Conservation (phyloP, 495 filamentous ascomycete genomes). For the Aspergillus hancockii region DNA sequence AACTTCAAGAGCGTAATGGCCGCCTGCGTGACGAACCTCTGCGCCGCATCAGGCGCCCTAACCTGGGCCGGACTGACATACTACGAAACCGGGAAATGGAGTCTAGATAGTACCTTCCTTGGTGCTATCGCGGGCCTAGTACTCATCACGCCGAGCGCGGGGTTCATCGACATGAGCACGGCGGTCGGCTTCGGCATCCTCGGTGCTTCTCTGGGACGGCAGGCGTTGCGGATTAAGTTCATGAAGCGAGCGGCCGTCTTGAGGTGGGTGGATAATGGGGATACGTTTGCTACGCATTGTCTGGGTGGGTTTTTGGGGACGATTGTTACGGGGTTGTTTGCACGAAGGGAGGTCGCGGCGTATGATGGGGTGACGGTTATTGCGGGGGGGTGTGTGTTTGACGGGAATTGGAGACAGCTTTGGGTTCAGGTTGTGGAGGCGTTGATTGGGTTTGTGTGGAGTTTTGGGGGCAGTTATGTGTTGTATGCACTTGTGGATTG, state of each 20-base stretch:
- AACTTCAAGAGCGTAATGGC: conserved; percentile 52
- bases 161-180: conserved; percentile 46
- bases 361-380: conserved; percentile 44
- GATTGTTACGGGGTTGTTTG: conserved; percentile 39
- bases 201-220: conserved; percentile 43
- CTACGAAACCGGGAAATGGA: conserved; percentile 47
- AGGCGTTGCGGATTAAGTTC: conserved; percentile 51
- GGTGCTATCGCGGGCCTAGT: conserved; percentile 52
- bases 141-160: conserved; percentile 49
- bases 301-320: conserved; percentile 44
- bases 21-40: conserved; percentile 49
- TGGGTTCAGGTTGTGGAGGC: conserved; percentile 51
- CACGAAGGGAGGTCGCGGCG: conserved; percentile 39
- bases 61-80: conserved; percentile 51
- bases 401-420: conserved; percentile 56
- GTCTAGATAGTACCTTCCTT: conserved; percentile 49
- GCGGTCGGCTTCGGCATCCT: conserved; percentile 46
- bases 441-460: conserved; percentile 40
- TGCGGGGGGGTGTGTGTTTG: conserved; percentile 41
- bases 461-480: conserved; percentile 32
- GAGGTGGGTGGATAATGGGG: conserved; percentile 48
- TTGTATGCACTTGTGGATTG: conserved; percentile 33
- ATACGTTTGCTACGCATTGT: conserved; percentile 50
- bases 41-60: conserved; percentile 45
- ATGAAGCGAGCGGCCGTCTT: conserved; percentile 35